Evolutionary conservation across 805 yeast species (phyloP), one percentile per base, ranked within the genome.

Genomic region (Candida railenensis): DNA sequence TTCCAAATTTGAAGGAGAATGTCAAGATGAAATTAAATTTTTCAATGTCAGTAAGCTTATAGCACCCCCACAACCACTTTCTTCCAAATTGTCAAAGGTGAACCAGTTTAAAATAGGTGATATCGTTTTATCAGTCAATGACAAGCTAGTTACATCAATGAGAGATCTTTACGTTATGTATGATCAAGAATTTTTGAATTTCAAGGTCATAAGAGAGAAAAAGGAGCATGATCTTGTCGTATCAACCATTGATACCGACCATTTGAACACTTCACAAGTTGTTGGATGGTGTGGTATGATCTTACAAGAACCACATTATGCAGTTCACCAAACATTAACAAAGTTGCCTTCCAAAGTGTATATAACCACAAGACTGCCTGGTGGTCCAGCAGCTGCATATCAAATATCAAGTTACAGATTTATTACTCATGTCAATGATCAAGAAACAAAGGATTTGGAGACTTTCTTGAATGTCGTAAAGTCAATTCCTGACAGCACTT

Each of bases 251-350:
- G 77, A 79, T 18, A 76, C 90, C 3, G 69, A 74, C 22, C 74
- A 76, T 34, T 67, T 81, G 40, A 71, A 76, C 46, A 89, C 96
- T 1, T 77, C 79, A 34, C 83, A 84, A 46, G 69, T 89, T 34
- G 83, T 87, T 7, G 73, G 78, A 42, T 91, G 96, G 94, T 81
- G 90, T 44, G 97, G 97, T 19, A 84, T 90, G 34, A 67, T 85
- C 4, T 64, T 91, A 30, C 97, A 91, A 60, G 77, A 81, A 34
- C 96, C 97, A n/a, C 97, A 89, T 63, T 95, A 87, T 59, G 92
- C 94, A 7, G 96, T 90, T 15, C 80, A 91, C 51, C 96, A 90
- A 67, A 82, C 87, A 34, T 83, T 87, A 78, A 80, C 80, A 44
- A 74, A 78, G 46, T 70, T 89, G 44, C 96, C 96, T 11, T 84